Percentiles rank a stretch among this genome's conserved stretches.
These are phyloP conservation scores for Pseudoneurospora amorphoporcata DNA, from an alignment of 495 filamentous ascomycete genomes.

Conservation along the genomic window DNA sequence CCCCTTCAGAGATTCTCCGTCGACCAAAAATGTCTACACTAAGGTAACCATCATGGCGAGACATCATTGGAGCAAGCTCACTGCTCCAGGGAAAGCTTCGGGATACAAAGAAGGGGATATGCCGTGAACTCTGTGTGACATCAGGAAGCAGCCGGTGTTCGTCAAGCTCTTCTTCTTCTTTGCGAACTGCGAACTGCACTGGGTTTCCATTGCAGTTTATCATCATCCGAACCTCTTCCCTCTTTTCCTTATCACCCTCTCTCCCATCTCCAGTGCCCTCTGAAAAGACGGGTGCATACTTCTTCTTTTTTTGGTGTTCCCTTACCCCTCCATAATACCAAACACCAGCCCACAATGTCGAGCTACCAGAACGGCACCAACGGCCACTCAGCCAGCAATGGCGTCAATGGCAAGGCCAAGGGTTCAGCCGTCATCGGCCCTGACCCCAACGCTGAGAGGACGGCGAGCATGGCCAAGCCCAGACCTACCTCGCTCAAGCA, in stretches of 20 bases:
- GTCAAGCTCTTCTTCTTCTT: neutral
- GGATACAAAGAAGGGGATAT: neutral
- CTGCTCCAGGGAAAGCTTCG: neutral
- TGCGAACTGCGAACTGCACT: neutral
- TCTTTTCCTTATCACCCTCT: neutral
- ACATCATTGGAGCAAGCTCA: neutral
- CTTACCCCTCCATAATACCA: neutral
- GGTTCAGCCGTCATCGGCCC: neutral
- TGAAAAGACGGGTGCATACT: neutral
- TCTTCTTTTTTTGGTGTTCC: neutral
- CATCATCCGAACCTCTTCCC: neutral
- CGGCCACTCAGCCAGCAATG: neutral
- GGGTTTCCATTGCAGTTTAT: neutral
- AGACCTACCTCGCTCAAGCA: constrained; percentile 9
- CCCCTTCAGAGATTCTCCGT: neutral
- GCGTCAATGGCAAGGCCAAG: constrained; percentile 2
- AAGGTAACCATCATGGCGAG: neutral
- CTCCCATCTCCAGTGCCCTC: neutral
- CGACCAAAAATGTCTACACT: neutral
- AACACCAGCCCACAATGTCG: constrained; percentile 2
- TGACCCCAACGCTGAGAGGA: neutral
- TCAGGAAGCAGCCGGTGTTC: neutral
- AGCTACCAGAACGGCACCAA: constrained; percentile 5
- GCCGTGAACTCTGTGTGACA: neutral
- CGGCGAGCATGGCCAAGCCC: constrained; percentile 16